Conservation (phyloP, 108 stramenopile species). For the Skeletonema tropicum region DNA sequence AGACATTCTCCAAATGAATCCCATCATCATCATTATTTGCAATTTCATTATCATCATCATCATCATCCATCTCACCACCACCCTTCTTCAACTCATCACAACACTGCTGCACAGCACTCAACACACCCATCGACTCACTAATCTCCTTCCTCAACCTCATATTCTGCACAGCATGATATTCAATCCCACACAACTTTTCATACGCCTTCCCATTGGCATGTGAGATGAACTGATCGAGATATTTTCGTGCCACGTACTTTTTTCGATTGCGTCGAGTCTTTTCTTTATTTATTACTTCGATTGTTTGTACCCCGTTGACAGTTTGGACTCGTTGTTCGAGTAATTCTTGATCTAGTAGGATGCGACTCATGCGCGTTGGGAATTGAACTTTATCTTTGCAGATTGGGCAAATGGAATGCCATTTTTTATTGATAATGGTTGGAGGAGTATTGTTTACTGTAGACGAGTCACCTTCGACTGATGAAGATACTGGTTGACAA, state of each 20-base stretch:
- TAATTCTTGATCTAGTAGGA: constrained; percentile 10
- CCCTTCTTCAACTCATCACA: not conserved
- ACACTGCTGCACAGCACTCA: constrained; percentile 36
- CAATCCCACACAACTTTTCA: constrained; percentile 26
- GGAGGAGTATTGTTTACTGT: not conserved
- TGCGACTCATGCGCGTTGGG: constrained; percentile 29
- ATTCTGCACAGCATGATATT: constrained; percentile 35
- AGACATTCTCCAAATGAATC: constrained; percentile 16
- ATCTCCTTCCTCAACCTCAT: constrained; percentile 38
- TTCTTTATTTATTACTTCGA: not conserved
- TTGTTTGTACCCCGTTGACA: not conserved
- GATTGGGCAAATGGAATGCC: constrained; percentile 20
- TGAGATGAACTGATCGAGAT: constrained; percentile 29
- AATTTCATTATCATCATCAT: not conserved
- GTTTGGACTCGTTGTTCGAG: constrained; percentile 8
- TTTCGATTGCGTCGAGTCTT: not conserved
- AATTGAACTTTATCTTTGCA: constrained; percentile 23
- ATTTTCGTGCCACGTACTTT: constrained; percentile 23
- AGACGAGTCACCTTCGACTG: not conserved
- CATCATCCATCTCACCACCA: not conserved
- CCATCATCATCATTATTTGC: not conserved
- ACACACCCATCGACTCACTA: constrained; percentile 22
- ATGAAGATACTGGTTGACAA: not conserved
- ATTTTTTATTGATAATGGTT: not conserved
- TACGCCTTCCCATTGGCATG: constrained; percentile 25